Evolutionary conservation across 2,329 filamentous ascomycete genomes (phyloP).

Genomic region (Sclerotinia nivalis): DNA sequence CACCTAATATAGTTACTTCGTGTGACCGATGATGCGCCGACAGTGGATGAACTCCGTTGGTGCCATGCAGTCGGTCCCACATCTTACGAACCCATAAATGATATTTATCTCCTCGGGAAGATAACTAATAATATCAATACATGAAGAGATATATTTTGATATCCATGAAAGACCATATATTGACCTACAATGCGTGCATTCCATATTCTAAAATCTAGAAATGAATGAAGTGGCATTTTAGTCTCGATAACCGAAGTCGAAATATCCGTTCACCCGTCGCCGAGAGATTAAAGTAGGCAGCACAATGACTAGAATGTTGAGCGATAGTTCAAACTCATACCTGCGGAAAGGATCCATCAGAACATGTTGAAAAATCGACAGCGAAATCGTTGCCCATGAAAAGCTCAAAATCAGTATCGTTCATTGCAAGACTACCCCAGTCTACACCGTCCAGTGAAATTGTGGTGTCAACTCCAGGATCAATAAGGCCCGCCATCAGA

Average conservation of each 20-base stretch:
- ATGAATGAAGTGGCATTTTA: neutral
- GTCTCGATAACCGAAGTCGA: neutral
- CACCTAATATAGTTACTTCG: conserved; percentile 1
- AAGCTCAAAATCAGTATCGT: conserved; percentile 25
- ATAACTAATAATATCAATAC: conserved; percentile 1
- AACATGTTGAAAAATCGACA: conserved; percentile 19
- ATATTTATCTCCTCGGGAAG: conserved; percentile 11
- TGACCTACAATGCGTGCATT: neutral
- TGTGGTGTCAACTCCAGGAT: neutral
- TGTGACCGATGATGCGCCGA: conserved; percentile 12
- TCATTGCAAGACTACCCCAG: conserved; percentile 23
- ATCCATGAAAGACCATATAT: neutral
- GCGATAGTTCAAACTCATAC: neutral
- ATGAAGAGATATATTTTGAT: neutral
- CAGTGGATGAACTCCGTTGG: conserved; percentile 19
- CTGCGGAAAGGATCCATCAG: neutral
- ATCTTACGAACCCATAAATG: conserved; percentile 11
- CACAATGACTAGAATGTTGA: neutral
- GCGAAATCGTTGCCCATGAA: conserved; percentile 22
- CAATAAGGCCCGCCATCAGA: conserved; percentile 28
- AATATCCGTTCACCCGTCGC: neutral
- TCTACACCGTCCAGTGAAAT: conserved; percentile 20
- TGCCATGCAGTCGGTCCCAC: conserved; percentile 1
- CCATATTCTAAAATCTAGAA: neutral
- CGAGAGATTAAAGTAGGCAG: neutral